Evolutionary conservation across 2,329 filamentous ascomycete genomes (phyloP).

Genomic region (Magnaporthiopsis rhizophila): DNA sequence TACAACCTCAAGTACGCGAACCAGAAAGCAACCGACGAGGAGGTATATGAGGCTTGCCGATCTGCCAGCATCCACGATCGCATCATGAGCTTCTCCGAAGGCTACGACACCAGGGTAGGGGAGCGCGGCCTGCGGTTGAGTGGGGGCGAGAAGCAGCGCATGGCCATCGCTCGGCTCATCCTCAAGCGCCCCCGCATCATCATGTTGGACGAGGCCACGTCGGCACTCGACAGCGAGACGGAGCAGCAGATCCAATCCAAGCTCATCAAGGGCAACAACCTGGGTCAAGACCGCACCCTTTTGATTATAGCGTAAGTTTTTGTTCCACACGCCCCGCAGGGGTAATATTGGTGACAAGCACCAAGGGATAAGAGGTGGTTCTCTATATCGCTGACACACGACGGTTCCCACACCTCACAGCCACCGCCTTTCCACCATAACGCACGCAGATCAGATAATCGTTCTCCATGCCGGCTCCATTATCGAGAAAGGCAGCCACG

Average conservation of each 20-base stretch:
- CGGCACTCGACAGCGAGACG: slow-evolving; percentile 56
- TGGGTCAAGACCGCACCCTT: slow-evolving; percentile 81
- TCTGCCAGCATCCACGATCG: slow-evolving; percentile 47
- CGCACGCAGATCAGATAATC: slow-evolving; percentile 19
- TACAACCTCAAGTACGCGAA: slow-evolving; percentile 48
- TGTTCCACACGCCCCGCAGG: background rate
- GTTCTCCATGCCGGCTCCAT: slow-evolving; percentile 18
- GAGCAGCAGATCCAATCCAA: slow-evolving; percentile 55
- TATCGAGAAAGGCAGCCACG: slow-evolving; percentile 38
- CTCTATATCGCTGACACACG: background rate
- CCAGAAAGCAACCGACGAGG: slow-evolving; percentile 36
- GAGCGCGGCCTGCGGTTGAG: slow-evolving; percentile 46
- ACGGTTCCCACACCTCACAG: slow-evolving; percentile 25
- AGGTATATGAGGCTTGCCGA: slow-evolving; percentile 42
- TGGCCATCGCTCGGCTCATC: slow-evolving; percentile 56
- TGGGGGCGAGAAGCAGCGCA: slow-evolving; percentile 53
- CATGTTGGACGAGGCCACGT: slow-evolving; percentile 65
- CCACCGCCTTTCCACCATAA: slow-evolving; percentile 66
- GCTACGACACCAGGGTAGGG: slow-evolving; percentile 44
- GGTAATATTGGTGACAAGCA: background rate
- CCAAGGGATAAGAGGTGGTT: no score
- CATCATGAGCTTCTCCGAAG: slow-evolving; percentile 43
- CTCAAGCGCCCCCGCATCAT: slow-evolving; percentile 63
- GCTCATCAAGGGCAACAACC: slow-evolving; percentile 51
- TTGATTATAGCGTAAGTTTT: slow-evolving; percentile 79